phyloP scores from a whole-genome alignment of 192 early-diverging fungal species.

The Backusella macrospora region DNA sequence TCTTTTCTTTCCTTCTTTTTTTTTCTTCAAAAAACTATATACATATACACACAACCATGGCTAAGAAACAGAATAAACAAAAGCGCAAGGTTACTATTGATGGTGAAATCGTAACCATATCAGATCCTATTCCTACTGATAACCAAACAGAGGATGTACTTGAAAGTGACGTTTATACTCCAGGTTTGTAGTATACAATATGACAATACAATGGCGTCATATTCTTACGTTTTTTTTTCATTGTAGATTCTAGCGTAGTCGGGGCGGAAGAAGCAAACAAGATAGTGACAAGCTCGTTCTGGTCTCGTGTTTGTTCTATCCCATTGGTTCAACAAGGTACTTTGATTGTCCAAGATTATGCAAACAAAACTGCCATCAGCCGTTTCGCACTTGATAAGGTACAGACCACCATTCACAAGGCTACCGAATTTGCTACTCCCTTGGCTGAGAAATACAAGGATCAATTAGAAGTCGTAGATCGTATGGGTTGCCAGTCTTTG shows the following conservation, averaged over 20 bases:
- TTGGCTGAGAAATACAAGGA: constrained; percentile 50
- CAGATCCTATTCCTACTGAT: constrained; percentile 11
- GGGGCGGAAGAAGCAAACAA: constrained; percentile 8
- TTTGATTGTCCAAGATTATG: constrained; percentile 27
- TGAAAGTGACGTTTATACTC: not conserved
- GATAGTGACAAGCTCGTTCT: constrained; percentile 25
- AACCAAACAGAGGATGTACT: not conserved
- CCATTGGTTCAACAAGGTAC: constrained; percentile 37
- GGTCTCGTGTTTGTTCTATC: constrained; percentile 33
- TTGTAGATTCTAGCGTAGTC: constrained; percentile 22
- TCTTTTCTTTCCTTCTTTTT: not conserved
- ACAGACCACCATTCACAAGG: constrained; percentile 34
- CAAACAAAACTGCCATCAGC: constrained; percentile 33
- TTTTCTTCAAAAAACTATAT: not conserved
- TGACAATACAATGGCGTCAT: not conserved
- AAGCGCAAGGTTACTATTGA: not conserved
- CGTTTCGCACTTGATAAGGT: constrained; percentile 34
- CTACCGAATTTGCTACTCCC: constrained; percentile 30
- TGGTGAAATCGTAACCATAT: not conserved
- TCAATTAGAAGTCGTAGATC: constrained; percentile 60
- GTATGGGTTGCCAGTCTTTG: constrained; percentile 65
- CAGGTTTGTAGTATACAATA: constrained; percentile 1
- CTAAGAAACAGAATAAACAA: not conserved
- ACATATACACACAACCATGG: not conserved
- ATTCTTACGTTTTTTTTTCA: not conserved